Evolutionary conservation across 306 rosid genomes (phyloP).

Genomic region (Rubus idaeus): DNA sequence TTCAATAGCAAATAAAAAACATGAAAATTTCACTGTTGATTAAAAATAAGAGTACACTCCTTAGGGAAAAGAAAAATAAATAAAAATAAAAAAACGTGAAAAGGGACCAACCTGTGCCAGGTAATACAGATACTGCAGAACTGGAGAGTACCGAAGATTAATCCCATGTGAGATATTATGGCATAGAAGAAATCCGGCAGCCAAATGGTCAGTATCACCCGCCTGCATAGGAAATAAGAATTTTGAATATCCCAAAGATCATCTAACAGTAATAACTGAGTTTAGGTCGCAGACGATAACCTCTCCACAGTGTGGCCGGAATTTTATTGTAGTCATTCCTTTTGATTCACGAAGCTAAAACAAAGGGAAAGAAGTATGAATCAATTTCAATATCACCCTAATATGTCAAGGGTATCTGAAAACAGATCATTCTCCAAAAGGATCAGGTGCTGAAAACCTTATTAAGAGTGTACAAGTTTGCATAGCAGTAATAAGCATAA

Average conservation of each 20-base stretch:
- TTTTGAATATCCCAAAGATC: conserved; percentile 24
- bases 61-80: too few species aligned
- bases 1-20: not conserved
- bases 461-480: conserved; percentile 73
- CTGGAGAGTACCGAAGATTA: conserved; percentile 75
- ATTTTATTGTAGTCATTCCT: conserved; percentile 56
- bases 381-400: not conserved
- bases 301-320: conserved; percentile 94
- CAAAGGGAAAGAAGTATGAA: conserved; percentile 10
- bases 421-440: not conserved
- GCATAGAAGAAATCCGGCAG: conserved; percentile 73
- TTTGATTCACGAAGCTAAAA: conserved; percentile 80
- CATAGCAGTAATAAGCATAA: conserved; percentile 73
- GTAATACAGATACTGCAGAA: conserved; percentile 78
- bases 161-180: conserved; percentile 89
- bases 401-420: not conserved
- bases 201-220: conserved; percentile 86
- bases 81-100: not conserved
- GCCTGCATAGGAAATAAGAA: conserved; percentile 48
- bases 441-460: conserved; percentile 44
- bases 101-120: conserved; percentile 69
- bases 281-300: conserved; percentile 36
- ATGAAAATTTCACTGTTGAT: not conserved
- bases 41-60: too few species aligned
- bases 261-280: conserved; percentile 5